These are phyloP conservation scores for Primulina tabacum DNA, from an alignment of 257 asterid species.

Conservation along the genomic window DNA sequence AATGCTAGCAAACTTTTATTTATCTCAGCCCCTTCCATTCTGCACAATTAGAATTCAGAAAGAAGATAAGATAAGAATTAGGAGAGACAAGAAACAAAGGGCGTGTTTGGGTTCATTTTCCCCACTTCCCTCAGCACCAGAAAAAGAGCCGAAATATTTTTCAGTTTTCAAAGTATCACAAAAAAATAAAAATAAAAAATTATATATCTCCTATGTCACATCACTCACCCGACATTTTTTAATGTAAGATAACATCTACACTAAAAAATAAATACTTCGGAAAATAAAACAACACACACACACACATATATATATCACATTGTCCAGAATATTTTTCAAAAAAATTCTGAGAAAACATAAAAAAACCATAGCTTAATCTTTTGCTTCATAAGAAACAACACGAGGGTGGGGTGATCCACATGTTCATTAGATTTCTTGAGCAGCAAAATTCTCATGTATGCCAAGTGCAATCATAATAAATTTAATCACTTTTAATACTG, in stretches of 20 bases:
- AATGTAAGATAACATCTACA: no score
- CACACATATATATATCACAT: no score
- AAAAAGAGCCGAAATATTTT: no score
- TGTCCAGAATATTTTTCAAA: no score
- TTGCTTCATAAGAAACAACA: neutral
- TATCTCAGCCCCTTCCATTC: conserved; percentile 99
- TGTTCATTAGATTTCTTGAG: neutral
- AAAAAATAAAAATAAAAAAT: no score
- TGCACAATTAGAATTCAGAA: conserved; percentile 33
- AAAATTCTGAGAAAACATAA: neutral
- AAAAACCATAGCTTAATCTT: neutral
- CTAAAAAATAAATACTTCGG: neutral
- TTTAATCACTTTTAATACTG: no score
- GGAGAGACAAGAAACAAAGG: neutral
- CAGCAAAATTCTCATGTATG: neutral
- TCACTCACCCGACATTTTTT: neutral
- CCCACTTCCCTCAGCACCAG: neutral
- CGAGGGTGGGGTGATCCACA: neutral
- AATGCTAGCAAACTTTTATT: conserved; percentile 96
- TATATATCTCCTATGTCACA: neutral
- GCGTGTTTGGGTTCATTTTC: neutral
- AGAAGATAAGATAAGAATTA: conserved; percentile 12
- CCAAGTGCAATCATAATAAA: neutral
- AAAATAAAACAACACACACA: no score
- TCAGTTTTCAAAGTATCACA: neutral